Evolutionary conservation across 1,284 basidiomycete species (phyloP), one percentile per base, ranked within the genome.

Genomic region (Cutaneotrichosporon arboriforme): DNA sequence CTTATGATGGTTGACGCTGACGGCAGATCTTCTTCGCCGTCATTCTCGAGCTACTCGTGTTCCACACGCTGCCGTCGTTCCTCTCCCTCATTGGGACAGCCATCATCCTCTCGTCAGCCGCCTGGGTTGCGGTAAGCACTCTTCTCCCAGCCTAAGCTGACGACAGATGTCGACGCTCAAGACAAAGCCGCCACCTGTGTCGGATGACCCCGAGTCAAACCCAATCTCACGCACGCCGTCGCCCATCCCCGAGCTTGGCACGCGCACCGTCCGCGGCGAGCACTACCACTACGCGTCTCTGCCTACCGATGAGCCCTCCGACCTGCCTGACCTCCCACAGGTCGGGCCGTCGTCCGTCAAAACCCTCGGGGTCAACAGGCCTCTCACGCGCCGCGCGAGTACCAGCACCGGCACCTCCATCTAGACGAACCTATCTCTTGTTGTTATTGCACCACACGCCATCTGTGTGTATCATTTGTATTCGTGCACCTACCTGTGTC

Each of bases 101-200:
- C 14, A 66, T 76, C 55, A 76, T 76, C 49, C 58, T 76, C 35
- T 45, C 55, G 3, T 65, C 69, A 1, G 74, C 75, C 1, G 53
- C 64, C 13, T 75, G 69, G 68, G 70, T 75, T 14, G 72, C 75
- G 4, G 72, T 74, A 46, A 65, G 73, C 66, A 13, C n/a, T 23
- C 2, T 13, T n/a, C 12, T 46, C 14, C 0, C 10, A n/a, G 13
- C 14, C 15, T 5, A 14, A 8, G n/a, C 47, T 43, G 41, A 57
- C 18, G 5, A 10, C 37, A 54, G 45, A 53, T 54, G 52, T 50
- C 52, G 43, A 46, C 54, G n/a, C 56, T 64, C 10, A 56, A 58
- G 34, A 49, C 52, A 2, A 38, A 50, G 34, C 54, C 58, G 4
- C 58, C 57, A 8, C 52, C 46, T 0, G 14, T 10, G 0, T 44